Percentiles rank a stretch among this genome's conserved stretches.
These are phyloP conservation scores for Dysphania ambrosioides DNA, from an alignment of 148 eudicot species.

Conservation along the genomic window DNA sequence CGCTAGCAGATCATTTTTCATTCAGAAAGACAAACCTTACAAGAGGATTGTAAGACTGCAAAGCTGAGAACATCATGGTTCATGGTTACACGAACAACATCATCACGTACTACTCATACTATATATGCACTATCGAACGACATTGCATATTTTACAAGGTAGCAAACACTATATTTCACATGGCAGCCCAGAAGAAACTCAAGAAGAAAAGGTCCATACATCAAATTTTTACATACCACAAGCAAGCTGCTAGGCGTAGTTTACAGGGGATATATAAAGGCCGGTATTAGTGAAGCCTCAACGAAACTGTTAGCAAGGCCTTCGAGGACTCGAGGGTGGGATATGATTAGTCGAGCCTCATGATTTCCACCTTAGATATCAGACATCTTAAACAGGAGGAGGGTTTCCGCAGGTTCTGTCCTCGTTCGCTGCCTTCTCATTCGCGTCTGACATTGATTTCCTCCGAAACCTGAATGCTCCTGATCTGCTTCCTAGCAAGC, in stretches of 20 bases:
- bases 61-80: slow-evolving; percentile 1
- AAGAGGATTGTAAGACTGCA: background rate
- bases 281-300: slow-evolving; percentile 7
- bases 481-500: slow-evolving; percentile 34
- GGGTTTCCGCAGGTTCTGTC: slow-evolving; percentile 33
- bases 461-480: slow-evolving; percentile 46
- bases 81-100: background rate
- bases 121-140: background rate
- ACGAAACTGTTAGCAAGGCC: background rate
- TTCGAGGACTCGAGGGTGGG: background rate
- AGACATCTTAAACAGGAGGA: slow-evolving; percentile 41
- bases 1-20: background rate
- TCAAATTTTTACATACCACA: slow-evolving; percentile 19
- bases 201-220: background rate
- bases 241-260: slow-evolving; percentile 7
- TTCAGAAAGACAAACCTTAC: slow-evolving; percentile 15
- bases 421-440: slow-evolving; percentile 34
- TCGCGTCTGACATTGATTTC: slow-evolving; percentile 33
- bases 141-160: slow-evolving; percentile 14
- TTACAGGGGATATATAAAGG: slow-evolving; percentile 11
- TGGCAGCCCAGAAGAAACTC: background rate
- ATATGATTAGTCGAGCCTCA: background rate
- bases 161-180: slow-evolving; percentile 1
- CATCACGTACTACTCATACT: slow-evolving; percentile 11
- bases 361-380: slow-evolving; percentile 24